Evolutionary conservation across 2,329 filamentous ascomycete genomes (phyloP).

Genomic region (Alternaria arborescens): DNA sequence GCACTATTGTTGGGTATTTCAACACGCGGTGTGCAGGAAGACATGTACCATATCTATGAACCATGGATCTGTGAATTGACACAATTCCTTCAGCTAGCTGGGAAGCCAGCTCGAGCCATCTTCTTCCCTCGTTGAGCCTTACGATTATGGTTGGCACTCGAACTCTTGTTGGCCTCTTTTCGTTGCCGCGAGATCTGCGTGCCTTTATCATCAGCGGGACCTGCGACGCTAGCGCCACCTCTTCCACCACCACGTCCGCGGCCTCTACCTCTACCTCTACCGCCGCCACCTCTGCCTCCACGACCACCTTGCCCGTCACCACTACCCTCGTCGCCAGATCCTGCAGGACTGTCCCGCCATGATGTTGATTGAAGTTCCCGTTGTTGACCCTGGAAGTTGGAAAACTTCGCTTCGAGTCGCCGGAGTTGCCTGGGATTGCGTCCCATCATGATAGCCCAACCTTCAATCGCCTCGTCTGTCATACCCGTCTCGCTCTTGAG

Average conservation of each 20-base stretch:
- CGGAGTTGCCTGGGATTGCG: slow-evolving; percentile 75
- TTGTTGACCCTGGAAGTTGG: slow-evolving; percentile 72
- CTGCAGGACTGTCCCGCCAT: slow-evolving; percentile 62
- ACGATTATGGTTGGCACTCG: slow-evolving; percentile 85
- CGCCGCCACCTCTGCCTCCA: slow-evolving; percentile 53
- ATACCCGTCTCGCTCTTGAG: slow-evolving; percentile 81
- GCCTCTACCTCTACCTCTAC: slow-evolving; percentile 49
- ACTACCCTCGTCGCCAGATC: slow-evolving; percentile 62
- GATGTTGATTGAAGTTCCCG: slow-evolving; percentile 70
- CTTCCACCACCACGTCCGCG: slow-evolving; percentile 46
- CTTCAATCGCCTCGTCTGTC: slow-evolving; percentile 93
- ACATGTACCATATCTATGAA: background rate
- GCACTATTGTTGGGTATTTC: background rate
- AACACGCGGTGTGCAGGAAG: background rate
- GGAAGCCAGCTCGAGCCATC: slow-evolving; percentile 65
- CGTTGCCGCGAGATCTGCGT: slow-evolving; percentile 74
- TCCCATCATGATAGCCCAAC: slow-evolving; percentile 87
- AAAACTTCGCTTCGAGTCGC: slow-evolving; percentile 75
- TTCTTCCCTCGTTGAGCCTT: slow-evolving; percentile 73
- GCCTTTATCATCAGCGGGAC: slow-evolving; percentile 72
- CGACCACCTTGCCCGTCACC: slow-evolving; percentile 59
- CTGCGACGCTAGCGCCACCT: slow-evolving; percentile 65
- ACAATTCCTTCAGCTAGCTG: slow-evolving; percentile 36
- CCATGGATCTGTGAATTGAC: background rate
- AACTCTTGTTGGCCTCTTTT: slow-evolving; percentile 85